Evolutionary conservation across 805 yeast genomes (phyloP), one percentile per base, ranked within the genome.

Genomic region (Saccharomycopsis fermentans): DNA sequence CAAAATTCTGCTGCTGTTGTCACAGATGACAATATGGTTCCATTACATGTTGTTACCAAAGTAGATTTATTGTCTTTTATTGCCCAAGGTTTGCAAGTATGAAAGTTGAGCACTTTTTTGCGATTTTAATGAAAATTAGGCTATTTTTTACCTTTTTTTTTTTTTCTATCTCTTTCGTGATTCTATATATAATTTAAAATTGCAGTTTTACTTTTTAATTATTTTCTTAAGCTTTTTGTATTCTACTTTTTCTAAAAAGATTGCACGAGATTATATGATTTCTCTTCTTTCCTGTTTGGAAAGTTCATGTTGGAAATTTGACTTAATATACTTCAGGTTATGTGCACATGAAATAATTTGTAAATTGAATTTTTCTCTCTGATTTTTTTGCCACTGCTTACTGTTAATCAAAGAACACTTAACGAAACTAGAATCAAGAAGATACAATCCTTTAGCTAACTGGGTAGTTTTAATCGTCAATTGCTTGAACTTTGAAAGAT

Each of bases 11-110:
- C 87, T 64, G 96, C 94, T 39, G 81, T 88, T 65, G 87, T 88
- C 59, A 87, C 95, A 53, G 91, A 86, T 66, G 73, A 71, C 4
- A 83, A 83, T 47, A 75, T 78, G 67, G 84, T 79, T 67, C 94
- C 96, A 54, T 77, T 87, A 53, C 92, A 88, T 70, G 84, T 88
- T 60, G 96, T 87, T 59, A 88, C 96, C 61, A 88, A 88, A 77
- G 92, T 88, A 68, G 96, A 88, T 71, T 77, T 88, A 70, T 76
- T 88, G 66, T 80, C 86, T 61, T 76, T 73, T 64, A 69, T 61
- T 21, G 50, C 50, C 26, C 53, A 50, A 27, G 19, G 26, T 24
- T n/a, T 29, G 26, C 27, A 29, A 6, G 37, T 29, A n/a, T 52
- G 55, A 36, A n/a, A n/a, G 34, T 35, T 17, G 11, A 17, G 14